These are phyloP conservation scores for Oidium heveae DNA, from an alignment of 2,329 filamentous ascomycete genomes.

Conservation along the genomic window DNA sequence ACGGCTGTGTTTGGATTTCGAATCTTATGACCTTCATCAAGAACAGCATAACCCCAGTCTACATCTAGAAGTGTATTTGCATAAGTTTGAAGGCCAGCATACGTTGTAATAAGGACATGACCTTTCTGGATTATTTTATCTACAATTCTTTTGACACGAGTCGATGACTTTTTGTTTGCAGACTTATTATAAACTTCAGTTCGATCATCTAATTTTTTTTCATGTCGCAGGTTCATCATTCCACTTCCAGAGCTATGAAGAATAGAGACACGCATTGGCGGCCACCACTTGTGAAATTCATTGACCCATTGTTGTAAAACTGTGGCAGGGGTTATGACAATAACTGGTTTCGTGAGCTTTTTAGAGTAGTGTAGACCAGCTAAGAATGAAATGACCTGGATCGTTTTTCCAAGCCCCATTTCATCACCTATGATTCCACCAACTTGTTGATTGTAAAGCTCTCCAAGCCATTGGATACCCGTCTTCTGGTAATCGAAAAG, in stretches of 20 bases:
- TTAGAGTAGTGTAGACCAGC: constrained; percentile 83
- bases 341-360: constrained; percentile 57
- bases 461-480: constrained; percentile 85
- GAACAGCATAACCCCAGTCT: constrained; percentile 78
- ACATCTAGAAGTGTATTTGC: constrained; percentile 56
- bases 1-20: constrained; percentile 89
- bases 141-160: constrained; percentile 55
- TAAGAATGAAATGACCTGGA: constrained; percentile 39
- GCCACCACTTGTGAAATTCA: constrained; percentile 98
- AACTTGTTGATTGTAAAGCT: constrained; percentile 69
- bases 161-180: constrained; percentile 27
- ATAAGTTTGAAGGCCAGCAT: constrained; percentile 86
- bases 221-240: constrained; percentile 59
- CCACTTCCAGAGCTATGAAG: constrained; percentile 87
- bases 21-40: constrained; percentile 96
- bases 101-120: constrained; percentile 86
- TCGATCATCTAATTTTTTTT: constrained; percentile 32
- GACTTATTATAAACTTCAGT: constrained; percentile 21
- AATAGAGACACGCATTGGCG: constrained; percentile 87
- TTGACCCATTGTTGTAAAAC: constrained; percentile 96
- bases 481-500: constrained; percentile 95
- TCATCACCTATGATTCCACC: constrained; percentile 93
- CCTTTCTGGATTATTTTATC: constrained; percentile 61
- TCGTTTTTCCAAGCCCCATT: constrained; percentile 96
- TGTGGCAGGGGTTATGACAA: constrained; percentile 82